These are phyloP conservation scores for Umbelopsis isabellina DNA, from an alignment of 192 early-diverging fungal genomes.

Conservation along the genomic window DNA sequence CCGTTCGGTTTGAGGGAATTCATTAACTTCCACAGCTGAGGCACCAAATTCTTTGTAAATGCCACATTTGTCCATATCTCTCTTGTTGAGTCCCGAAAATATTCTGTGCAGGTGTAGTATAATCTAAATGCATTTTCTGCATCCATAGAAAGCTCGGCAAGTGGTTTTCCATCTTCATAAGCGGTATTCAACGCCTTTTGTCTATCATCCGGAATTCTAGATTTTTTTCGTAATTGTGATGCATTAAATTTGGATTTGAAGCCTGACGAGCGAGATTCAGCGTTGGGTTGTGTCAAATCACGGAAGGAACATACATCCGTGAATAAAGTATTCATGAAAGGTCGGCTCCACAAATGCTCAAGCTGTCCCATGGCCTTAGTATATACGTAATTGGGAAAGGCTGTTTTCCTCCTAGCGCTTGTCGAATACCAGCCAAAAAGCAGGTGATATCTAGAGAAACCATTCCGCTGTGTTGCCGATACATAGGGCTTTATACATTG, in stretches of 20 bases:
- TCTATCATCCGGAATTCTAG: background rate
- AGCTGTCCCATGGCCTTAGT: slow-evolving; percentile 30
- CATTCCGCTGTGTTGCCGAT: background rate
- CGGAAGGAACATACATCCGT: background rate
- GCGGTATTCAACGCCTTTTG: background rate
- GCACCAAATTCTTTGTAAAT: slow-evolving; percentile 53
- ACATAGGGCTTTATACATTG: slow-evolving; percentile 2
- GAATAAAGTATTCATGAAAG: slow-evolving; percentile 30
- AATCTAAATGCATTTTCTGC: slow-evolving; percentile 46
- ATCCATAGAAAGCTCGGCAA: slow-evolving; percentile 46
- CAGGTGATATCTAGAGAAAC: slow-evolving; percentile 32
- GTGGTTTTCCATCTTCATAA: background rate
- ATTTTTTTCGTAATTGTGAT: background rate
- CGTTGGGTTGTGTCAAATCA: no score
- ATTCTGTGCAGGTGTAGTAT: slow-evolving; percentile 39
- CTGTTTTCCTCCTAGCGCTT: background rate
- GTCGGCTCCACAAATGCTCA: slow-evolving; percentile 35
- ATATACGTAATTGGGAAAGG: slow-evolving; percentile 22
- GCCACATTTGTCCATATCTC: slow-evolving; percentile 57
- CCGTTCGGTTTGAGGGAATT: slow-evolving; percentile 58
- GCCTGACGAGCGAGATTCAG: background rate
- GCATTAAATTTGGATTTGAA: slow-evolving; percentile 1
- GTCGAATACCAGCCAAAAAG: slow-evolving; percentile 37
- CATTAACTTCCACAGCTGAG: slow-evolving; percentile 63
- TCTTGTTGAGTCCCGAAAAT: slow-evolving; percentile 46